Evolutionary conservation across 305 asterid genomes (phyloP), one percentile per base, ranked within the genome.

Genomic region (Nicotiana rustica): DNA sequence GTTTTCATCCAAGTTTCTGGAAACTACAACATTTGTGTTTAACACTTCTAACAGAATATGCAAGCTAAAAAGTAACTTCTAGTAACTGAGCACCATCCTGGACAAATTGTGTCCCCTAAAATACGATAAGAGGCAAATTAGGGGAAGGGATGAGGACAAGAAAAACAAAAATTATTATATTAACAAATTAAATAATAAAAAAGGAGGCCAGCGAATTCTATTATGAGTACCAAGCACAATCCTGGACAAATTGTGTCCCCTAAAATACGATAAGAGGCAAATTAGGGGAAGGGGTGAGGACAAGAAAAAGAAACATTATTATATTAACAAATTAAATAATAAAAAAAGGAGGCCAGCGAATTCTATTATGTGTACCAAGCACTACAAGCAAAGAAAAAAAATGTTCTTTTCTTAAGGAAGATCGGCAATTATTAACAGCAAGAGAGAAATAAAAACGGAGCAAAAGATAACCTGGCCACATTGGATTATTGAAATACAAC

Each of bases 381-480:
- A 8, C 10, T 19, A 8, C 29, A 60, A 60, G 31, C 19, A n/a
- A 6, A 60, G 29, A 14, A 60, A 60, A 60, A 6, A 9, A n/a
- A 61, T 61, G 67, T 19, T 25, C 35, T 10, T 10, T 25, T 2
- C 9, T 65, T 13, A 4, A 19, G 67, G 33, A 33, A 82, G 61
- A 14, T 0, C n/a, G n/a, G 18, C 5, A 29, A n/a, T 49, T 33
- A 7, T 33, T 47, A 47, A 68, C 19, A 21, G 17, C 21, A 65
- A 81, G 52, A 86, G 21, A 55, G 71, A 64, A 57, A 25, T 36
- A 71, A 79, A 17, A 56, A 17, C 56, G 62, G 36, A 7, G 17
- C 77, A 60, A 25, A 38, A 44, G 8, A 77, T 56, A 86, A 95
- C 98, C 99, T 90, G 98, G 99, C 98, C 99, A 96, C 99, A 96